These are phyloP conservation scores for Russula sp. DNA, from an alignment of 768 basidiomycete species.

Conservation along the genomic window DNA sequence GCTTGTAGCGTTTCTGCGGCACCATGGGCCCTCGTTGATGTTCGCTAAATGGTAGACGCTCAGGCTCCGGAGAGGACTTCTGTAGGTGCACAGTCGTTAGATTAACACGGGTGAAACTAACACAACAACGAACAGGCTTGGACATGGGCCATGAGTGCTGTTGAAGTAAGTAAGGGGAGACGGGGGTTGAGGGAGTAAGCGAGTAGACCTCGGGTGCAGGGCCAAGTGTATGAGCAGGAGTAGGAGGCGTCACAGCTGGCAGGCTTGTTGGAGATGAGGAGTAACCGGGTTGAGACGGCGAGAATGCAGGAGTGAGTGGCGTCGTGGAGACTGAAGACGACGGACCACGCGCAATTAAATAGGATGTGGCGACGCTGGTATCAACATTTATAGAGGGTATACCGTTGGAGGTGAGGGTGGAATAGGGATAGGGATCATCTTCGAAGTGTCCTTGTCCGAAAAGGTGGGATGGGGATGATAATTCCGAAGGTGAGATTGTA, in stretches of 20 bases:
- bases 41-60: slow-evolving; percentile 15
- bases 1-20: slow-evolving; percentile 67
- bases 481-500: neutral
- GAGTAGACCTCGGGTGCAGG: neutral
- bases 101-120: neutral
- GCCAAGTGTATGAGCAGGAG: slow-evolving; percentile 1
- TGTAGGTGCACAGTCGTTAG: neutral
- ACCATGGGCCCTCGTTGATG: slow-evolving; percentile 39
- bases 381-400: slow-evolving; percentile 19
- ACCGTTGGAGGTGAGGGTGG: neutral
- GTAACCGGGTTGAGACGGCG: slow-evolving; percentile 17
- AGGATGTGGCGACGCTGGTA: slow-evolving; percentile 6
- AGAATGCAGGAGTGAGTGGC: slow-evolving; percentile 20
- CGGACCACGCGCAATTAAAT: neutral
- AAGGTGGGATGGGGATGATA: neutral
- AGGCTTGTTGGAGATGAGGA: slow-evolving; percentile 20
- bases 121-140: slow-evolving; percentile 1
- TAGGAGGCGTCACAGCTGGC: slow-evolving; percentile 15
- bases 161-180: slow-evolving; percentile 11
- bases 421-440: neutral
- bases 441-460: neutral
- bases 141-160: neutral
- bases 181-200: slow-evolving; percentile 4
- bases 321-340: slow-evolving; percentile 13
- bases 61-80: slow-evolving; percentile 14